phyloP scores from a whole-genome alignment of 1,284 basidiomycete genomes.

The Anthracocystis panici-leucophaei region DNA sequence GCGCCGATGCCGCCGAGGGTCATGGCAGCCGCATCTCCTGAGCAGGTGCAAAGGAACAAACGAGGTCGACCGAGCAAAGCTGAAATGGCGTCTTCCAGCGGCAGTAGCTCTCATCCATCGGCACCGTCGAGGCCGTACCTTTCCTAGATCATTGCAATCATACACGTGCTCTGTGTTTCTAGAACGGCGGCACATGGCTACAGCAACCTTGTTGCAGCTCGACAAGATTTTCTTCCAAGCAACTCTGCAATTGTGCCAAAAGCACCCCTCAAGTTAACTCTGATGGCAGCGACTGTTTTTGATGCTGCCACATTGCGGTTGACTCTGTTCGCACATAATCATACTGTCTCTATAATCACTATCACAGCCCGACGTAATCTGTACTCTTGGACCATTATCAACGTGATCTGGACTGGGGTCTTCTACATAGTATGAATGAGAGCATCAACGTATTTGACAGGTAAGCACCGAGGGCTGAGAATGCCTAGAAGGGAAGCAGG shows the following conservation, averaged over 20 bases:
- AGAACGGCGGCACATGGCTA: neutral
- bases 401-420: neutral
- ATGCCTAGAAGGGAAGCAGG: neutral
- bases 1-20: conserved; percentile 28
- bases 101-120: conserved; percentile 18
- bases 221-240: neutral
- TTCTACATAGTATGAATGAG: conserved; percentile 12
- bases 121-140: conserved; percentile 20
- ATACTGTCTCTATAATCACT: conserved; percentile 7
- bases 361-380: conserved; percentile 25
- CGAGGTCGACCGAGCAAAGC: conserved; percentile 45
- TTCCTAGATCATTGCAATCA: conserved; percentile 9
- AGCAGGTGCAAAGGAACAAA: conserved; percentile 40
- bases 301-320: no score
- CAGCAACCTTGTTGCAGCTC: neutral
- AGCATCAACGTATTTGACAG: neutral
- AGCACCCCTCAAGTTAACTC: no score
- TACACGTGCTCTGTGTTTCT: neutral
- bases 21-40: conserved; percentile 13
- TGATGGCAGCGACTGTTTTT: no score
- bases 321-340: no score
- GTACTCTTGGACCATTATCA: conserved; percentile 21
- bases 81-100: conserved; percentile 23
- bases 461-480: neutral
- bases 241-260: conserved; percentile 13